Conservation (phyloP, 1,284 basidiomycete genomes). For the Tremellales sp. region DNA sequence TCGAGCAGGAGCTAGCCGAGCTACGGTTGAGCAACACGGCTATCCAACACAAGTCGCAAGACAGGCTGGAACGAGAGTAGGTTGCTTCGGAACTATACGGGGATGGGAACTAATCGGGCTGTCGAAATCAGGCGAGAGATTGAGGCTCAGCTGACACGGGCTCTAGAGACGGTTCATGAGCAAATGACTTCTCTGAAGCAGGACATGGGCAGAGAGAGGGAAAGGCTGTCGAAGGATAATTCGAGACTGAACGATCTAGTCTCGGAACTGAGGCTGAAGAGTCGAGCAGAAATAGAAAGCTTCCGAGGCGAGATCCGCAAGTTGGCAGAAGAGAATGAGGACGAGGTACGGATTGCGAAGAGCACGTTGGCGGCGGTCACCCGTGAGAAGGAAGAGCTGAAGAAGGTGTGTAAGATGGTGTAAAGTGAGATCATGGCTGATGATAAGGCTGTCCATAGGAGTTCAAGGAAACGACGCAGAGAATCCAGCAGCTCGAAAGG, state of each 20-base stretch:
- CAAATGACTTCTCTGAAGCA: constrained; percentile 31
- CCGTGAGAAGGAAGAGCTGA: constrained; percentile 1
- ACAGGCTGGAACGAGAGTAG: constrained; percentile 18
- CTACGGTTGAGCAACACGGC: constrained; percentile 24
- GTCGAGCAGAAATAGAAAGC: constrained; percentile 9
- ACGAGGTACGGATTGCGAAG: constrained; percentile 6
- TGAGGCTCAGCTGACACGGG: constrained; percentile 24
- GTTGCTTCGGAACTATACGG: constrained; percentile 4
- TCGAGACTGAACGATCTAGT: constrained; percentile 25
- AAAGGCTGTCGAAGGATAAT: constrained; percentile 31
- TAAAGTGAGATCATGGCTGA: constrained; percentile 12
- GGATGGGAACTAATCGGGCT: constrained; percentile 4
- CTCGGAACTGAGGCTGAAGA: constrained; percentile 22
- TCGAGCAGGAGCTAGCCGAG: constrained; percentile 44
- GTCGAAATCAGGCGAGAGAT: constrained; percentile 14
- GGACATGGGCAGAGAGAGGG: constrained; percentile 27
- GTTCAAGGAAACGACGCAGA: constrained; percentile 5
- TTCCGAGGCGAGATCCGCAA: constrained; percentile 22
- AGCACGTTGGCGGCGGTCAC: neutral
- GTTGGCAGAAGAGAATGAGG: constrained; percentile 14
- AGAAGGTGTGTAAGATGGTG: constrained; percentile 7
- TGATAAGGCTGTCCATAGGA: too few relatives aligned
- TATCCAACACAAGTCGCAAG: constrained; percentile 23
- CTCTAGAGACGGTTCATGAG: constrained; percentile 27
- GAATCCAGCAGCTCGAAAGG: constrained; percentile 15